phyloP scores from a whole-genome alignment of 2,329 filamentous ascomycete genomes.

The Venturia aucupariae region DNA sequence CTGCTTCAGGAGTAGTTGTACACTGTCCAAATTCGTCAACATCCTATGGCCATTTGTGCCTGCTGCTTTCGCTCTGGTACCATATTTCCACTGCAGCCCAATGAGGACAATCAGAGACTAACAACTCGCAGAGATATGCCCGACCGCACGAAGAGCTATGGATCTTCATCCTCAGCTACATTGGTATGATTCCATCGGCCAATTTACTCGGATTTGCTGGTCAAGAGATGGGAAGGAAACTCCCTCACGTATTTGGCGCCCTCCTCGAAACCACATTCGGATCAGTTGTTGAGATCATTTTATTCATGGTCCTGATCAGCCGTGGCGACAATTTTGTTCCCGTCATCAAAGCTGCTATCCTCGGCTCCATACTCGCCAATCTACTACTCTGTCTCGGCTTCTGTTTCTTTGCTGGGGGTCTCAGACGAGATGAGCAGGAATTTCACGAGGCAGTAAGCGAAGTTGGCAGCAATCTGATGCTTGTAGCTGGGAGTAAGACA shows the following conservation, averaged over 20 bases:
- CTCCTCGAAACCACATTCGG: conserved; percentile 53
- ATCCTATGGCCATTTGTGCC: conserved; percentile 68
- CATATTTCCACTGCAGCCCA: not conserved
- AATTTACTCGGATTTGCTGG: conserved; percentile 69
- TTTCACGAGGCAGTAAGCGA: conserved; percentile 73
- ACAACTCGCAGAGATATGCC: conserved; percentile 36
- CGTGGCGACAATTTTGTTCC: conserved; percentile 37
- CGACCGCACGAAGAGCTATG: conserved; percentile 48
- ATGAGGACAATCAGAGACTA: conserved; percentile 15
- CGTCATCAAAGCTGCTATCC: conserved; percentile 76
- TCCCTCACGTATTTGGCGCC: conserved; percentile 63
- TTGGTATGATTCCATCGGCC: conserved; percentile 68
- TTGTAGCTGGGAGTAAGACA: conserved; percentile 59
- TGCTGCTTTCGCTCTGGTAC: conserved; percentile 56
- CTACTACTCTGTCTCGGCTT: conserved; percentile 69
- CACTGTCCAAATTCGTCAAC: conserved; percentile 56
- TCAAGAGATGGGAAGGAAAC: conserved; percentile 61
- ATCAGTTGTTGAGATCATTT: conserved; percentile 69
- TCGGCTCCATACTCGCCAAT: conserved; percentile 76
- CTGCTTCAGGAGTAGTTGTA: conserved; percentile 54
- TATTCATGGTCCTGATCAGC: conserved; percentile 67
- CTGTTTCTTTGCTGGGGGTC: conserved; percentile 70
- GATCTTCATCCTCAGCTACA: conserved; percentile 62
- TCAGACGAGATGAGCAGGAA: conserved; percentile 56
- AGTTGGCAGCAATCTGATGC: conserved; percentile 64